Conservation (phyloP, 2,329 filamentous ascomycete genomes). For the Fusarium luffae region DNA sequence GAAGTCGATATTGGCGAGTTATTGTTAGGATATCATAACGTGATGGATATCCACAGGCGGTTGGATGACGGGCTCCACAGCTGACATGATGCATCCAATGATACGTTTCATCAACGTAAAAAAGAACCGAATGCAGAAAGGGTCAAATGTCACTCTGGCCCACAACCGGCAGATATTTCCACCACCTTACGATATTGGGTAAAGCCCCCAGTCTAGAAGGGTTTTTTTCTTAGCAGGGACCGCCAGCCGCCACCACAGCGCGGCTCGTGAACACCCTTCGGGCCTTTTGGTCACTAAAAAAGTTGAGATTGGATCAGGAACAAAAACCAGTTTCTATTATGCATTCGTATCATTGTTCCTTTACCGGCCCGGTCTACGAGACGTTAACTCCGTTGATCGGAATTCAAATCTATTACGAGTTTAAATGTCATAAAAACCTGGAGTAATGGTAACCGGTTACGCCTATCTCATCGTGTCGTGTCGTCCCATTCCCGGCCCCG, state of each 20-base stretch:
- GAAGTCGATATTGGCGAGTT: constrained; percentile 12
- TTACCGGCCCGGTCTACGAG: constrained; percentile 3
- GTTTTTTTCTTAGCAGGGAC: neutral
- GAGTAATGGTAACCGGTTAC: neutral
- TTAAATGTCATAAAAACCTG: constrained; percentile 30
- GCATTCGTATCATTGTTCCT: neutral
- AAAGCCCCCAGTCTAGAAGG: constrained; percentile 14
- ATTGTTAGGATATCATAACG: constrained; percentile 39
- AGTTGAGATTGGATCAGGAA: constrained; percentile 2
- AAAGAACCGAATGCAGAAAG: neutral
- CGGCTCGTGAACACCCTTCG: constrained; percentile 27
- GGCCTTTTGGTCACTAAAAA: constrained; percentile 24
- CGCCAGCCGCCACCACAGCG: constrained; percentile 29
- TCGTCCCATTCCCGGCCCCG: constrained; percentile 2
- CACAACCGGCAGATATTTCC: constrained; percentile 31
- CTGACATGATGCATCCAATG: constrained; percentile 16
- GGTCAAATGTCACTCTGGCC: constrained; percentile 9
- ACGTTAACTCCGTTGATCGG: constrained; percentile 8
- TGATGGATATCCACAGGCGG: constrained; percentile 28
- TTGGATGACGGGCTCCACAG: constrained; percentile 8
- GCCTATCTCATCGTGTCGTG: constrained; percentile 16
- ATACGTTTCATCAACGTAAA: constrained; percentile 35
- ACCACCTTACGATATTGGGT: constrained; percentile 21
- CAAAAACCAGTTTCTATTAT: constrained; percentile 1
- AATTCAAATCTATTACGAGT: constrained; percentile 23